These are phyloP conservation scores for Solanum hybrid DNA, from an alignment of 305 asterid genomes.

Conservation along the genomic window DNA sequence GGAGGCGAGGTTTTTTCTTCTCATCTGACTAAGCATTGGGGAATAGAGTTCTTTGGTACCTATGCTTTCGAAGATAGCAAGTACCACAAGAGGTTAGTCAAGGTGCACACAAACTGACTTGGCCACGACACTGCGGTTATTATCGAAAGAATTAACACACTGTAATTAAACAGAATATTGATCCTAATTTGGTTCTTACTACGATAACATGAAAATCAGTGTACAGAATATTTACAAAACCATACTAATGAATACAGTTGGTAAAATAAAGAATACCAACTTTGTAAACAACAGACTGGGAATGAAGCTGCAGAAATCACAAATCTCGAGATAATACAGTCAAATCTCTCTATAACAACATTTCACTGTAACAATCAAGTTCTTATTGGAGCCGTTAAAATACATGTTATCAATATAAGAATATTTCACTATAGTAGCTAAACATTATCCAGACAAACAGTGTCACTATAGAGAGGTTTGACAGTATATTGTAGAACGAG, in stretches of 20 bases:
- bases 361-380: neutral
- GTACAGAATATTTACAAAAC: neutral
- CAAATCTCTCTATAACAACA: neutral
- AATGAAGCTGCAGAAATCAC: neutral
- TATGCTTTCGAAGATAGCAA: neutral
- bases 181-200: neutral
- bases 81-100: neutral
- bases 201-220: neutral
- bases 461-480: neutral
- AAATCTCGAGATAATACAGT: neutral
- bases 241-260: neutral
- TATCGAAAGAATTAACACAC: neutral
- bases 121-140: neutral
- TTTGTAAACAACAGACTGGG: neutral
- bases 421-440: neutral
- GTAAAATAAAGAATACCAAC: neutral
- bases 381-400: neutral
- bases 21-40: neutral
- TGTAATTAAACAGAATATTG: neutral
- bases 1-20: neutral
- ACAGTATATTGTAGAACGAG: neutral
- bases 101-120: neutral
- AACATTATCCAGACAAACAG: neutral
- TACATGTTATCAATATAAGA: neutral
- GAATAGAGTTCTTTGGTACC: neutral